phyloP scores from a whole-genome alignment of 1,284 basidiomycete genomes.

The Taiwanofungus camphoratus region DNA sequence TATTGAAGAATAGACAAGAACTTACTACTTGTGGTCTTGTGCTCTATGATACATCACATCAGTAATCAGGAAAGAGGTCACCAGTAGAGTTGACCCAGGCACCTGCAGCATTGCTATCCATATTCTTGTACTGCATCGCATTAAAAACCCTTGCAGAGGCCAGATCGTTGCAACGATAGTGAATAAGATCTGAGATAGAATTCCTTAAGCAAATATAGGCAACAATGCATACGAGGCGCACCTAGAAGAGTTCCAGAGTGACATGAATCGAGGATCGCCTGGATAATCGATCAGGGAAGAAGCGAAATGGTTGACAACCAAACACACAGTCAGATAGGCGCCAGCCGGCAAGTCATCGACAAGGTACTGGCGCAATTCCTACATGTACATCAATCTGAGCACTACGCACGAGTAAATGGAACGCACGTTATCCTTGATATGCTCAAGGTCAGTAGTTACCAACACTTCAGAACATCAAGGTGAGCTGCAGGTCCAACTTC shows the following conservation, averaged over 20 bases:
- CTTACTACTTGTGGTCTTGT: too few species aligned
- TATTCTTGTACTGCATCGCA: too few species aligned
- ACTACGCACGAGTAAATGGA: background rate
- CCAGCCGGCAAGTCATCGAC: constrained; percentile 36
- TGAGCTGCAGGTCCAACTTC: background rate
- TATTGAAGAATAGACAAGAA: too few species aligned
- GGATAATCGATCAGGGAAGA: background rate
- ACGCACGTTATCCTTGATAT: constrained; percentile 33
- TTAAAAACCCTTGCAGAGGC: too few species aligned
- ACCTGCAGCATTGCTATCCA: too few species aligned
- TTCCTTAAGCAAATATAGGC: too few species aligned
- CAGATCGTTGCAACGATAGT: too few species aligned
- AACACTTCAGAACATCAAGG: constrained; percentile 1
- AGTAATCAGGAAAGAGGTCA: too few species aligned
- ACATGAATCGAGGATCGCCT: constrained; percentile 43
- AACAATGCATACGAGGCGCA: too few species aligned
- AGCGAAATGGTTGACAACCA: background rate
- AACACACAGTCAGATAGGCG: constrained; percentile 28
- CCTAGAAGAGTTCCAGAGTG: constrained; percentile 42
- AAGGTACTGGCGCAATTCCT: constrained; percentile 36
- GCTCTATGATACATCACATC: too few species aligned
- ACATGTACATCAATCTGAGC: background rate
- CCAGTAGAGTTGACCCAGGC: too few species aligned
- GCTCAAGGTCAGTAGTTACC: constrained; percentile 17
- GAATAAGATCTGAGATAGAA: too few species aligned